Evolutionary conservation across 768 basidiomycete species (phyloP), one percentile per base, ranked within the genome.

Genomic region (Rhizopogon salebrosus): DNA sequence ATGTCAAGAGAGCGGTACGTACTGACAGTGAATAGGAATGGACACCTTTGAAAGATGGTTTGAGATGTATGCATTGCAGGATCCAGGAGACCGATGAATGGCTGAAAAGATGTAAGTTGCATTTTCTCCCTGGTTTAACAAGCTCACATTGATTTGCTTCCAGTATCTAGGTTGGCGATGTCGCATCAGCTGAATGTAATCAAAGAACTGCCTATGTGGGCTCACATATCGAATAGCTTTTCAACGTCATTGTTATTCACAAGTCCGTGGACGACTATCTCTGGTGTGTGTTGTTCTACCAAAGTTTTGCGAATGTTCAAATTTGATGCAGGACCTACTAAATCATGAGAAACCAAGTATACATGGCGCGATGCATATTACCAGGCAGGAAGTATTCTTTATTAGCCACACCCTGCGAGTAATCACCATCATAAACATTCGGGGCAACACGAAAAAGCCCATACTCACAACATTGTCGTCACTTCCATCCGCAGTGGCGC

Each of bases 21-120:
- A 87, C 87, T 78, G 54, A 92, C 90, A 41, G 92, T 95, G 67
- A 93, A 92, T 31, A 95, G 74, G 74, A 94, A 95, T 0, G 93
- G 92, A 60, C 89, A 91, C 49, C 93, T 77, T 18, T 87, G 80
- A 59, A 89, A 92, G 9, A 87, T 89, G 3, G 82, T 78, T 6
- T 83, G 80, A 9, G 90, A 83, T 0, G 87, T 92, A 62, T 95
- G 93, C 14, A 95, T 72, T 6, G 81, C 83, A 9, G 84, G 85
- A 66, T 94, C 92, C 10, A 95, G 75, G 22, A 94, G 69, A 3
- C 87, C 87, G 16, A 94, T 77, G 58, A 83, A 84, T 1, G 83
- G 80, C 80, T 66, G 49, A 42, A 20, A 34, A 41, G 55, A 41
- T 40, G 22, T 65, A 26, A 60, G 43, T 37, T n/a, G 3, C 7